Evolutionary conservation across 2,329 filamentous ascomycete species (phyloP).

Genomic region (Calonectria pteridis): DNA sequence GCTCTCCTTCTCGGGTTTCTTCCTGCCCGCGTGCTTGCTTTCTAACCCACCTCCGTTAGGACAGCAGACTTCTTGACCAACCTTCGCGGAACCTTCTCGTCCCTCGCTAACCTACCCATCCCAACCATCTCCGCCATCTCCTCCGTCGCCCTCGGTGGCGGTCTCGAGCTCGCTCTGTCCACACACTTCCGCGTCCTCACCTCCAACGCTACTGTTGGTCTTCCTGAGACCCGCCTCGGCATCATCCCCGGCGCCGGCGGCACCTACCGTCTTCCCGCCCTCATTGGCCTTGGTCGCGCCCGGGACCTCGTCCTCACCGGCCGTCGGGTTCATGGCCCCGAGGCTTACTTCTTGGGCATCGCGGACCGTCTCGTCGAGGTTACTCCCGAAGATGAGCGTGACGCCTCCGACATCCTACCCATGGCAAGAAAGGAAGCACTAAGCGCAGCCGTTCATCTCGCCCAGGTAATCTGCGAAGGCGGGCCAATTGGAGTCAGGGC

Average conservation of each 20-base stretch:
- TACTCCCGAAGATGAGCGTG: conserved; percentile 65
- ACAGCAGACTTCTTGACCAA: conserved; percentile 82
- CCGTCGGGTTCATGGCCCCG: conserved; percentile 82
- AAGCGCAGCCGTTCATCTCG: conserved; percentile 81
- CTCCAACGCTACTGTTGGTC: conserved; percentile 80
- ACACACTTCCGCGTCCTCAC: conserved; percentile 91
- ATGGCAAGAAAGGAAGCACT: conserved; percentile 77
- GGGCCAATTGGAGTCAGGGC: conserved; percentile 86
- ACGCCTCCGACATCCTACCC: conserved; percentile 59
- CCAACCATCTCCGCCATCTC: conserved; percentile 92
- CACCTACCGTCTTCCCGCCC: conserved; percentile 84
- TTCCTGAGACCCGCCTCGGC: conserved; percentile 92
- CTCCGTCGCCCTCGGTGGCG: conserved; percentile 89
- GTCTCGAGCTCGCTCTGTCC: conserved; percentile 90
- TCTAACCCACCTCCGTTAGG: conserved; percentile 58
- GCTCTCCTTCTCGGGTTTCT: not conserved
- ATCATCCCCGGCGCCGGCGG: conserved; percentile 97
- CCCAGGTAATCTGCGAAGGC: conserved; percentile 88
- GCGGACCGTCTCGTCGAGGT: conserved; percentile 92
- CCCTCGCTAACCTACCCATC: conserved; percentile 81
- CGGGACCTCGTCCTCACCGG: conserved; percentile 92
- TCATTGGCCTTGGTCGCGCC: conserved; percentile 86
- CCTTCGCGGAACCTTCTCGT: conserved; percentile 81
- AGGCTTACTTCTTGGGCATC: conserved; percentile 92
- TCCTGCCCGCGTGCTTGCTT: not conserved